Evolutionary conservation across 192 early-diverging fungal species (phyloP).

Genomic region (Coemansia sp.): DNA sequence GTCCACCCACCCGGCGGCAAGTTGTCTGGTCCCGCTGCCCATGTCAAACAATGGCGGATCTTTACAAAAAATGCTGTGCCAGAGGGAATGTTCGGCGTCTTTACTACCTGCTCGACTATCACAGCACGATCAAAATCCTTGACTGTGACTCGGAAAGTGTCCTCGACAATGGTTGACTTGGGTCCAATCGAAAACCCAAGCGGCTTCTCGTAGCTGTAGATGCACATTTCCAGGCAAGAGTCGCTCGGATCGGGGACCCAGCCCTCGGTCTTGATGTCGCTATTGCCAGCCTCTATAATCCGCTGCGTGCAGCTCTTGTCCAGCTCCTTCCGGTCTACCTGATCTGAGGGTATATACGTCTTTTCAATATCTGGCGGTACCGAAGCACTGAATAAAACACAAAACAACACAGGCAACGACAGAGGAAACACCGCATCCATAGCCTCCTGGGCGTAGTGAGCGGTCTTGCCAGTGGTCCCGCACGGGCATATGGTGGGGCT

Average conservation of each 20-base stretch:
- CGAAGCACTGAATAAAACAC: slow-evolving; percentile 44
- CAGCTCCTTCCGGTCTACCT: slow-evolving; percentile 25
- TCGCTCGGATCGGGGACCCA: slow-evolving; percentile 49
- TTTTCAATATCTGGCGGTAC: slow-evolving; percentile 22
- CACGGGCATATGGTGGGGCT: slow-evolving; percentile 44
- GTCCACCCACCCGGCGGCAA: slow-evolving; percentile 48
- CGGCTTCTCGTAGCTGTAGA: slow-evolving; percentile 49
- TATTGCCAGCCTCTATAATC: slow-evolving; percentile 33
- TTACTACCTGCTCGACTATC: slow-evolving; percentile 43
- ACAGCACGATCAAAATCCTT: slow-evolving; percentile 36
- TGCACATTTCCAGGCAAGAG: slow-evolving; percentile 30
- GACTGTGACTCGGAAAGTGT: slow-evolving; percentile 31
- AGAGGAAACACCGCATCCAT: slow-evolving; percentile 50
- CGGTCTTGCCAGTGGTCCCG: slow-evolving; percentile 18
- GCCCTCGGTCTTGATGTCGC: slow-evolving; percentile 43
- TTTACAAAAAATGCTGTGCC: slow-evolving; percentile 54
- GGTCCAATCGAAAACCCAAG: slow-evolving; percentile 55
- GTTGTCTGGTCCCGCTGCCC: slow-evolving; percentile 33
- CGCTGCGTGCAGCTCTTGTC: slow-evolving; percentile 39
- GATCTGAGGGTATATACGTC: slow-evolving; percentile 22
- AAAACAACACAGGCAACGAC: slow-evolving; percentile 46
- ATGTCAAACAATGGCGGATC: slow-evolving; percentile 52
- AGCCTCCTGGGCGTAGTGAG: slow-evolving; percentile 39
- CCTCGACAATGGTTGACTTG: slow-evolving; percentile 47
- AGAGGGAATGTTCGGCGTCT: slow-evolving; percentile 54